Evolutionary conservation across 2,329 filamentous ascomycete species (phyloP).

Genomic region (Microdochium bolleyi): DNA sequence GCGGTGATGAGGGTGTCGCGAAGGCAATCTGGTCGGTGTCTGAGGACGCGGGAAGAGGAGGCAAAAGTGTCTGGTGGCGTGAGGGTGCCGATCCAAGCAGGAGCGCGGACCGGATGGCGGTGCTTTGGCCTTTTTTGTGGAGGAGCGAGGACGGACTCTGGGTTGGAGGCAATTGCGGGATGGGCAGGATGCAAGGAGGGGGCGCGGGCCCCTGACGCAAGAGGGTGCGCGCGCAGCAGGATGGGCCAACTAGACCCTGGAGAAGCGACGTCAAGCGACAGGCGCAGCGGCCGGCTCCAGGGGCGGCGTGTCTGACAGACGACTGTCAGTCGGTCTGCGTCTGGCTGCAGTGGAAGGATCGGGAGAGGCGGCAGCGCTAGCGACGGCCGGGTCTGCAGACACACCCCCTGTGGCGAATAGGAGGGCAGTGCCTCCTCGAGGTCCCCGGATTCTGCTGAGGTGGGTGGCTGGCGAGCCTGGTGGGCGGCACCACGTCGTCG

Average conservation of each 20-base stretch:
- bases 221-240: no score
- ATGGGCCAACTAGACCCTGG: neutral
- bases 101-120: neutral
- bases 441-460: no score
- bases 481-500: no score
- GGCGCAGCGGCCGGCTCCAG: neutral
- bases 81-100: neutral
- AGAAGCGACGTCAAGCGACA: neutral
- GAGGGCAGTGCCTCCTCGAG: no score
- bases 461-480: no score
- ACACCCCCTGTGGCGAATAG: no score
- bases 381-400: no score
- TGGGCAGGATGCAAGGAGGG: neutral
- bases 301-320: neutral
- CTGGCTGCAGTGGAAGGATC: neutral
- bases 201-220: neutral
- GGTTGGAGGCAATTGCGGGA: neutral
- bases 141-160: neutral
- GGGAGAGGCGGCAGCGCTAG: neutral
- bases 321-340: neutral
- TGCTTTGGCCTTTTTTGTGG: neutral
- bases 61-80: neutral
- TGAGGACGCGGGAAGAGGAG: neutral
- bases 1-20: neutral
- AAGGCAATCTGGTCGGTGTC: no score